Conservation (phyloP, 495 filamentous ascomycete species). For the Rusavskia elegans region DNA sequence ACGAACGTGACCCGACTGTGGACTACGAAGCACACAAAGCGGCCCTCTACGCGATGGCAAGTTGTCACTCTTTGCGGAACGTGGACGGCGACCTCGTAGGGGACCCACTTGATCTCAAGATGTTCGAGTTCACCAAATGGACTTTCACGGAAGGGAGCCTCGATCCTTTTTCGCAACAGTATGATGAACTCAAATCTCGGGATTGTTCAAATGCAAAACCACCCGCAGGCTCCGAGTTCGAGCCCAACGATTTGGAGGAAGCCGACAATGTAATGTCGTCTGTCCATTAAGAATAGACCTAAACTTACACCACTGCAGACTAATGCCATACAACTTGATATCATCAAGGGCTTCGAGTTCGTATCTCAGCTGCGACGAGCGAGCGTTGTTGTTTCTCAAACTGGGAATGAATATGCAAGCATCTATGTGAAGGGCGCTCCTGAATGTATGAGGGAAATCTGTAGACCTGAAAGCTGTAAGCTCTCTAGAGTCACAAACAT, state of each 20-base stretch:
- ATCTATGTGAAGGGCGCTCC: slow-evolving; percentile 95
- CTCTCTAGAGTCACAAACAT: slow-evolving; percentile 5
- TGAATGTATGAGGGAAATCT: slow-evolving; percentile 91
- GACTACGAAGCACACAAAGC: slow-evolving; percentile 51
- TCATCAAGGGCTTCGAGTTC: slow-evolving; percentile 85
- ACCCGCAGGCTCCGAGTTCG: slow-evolving; percentile 42
- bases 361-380: slow-evolving; percentile 88
- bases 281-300: slow-evolving; percentile 1
- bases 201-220: slow-evolving; percentile 76
- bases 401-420: slow-evolving; percentile 60
- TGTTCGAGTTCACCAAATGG: slow-evolving; percentile 98
- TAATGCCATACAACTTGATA: slow-evolving; percentile 57
- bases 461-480: slow-evolving; percentile 61
- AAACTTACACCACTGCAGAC: slow-evolving; percentile 8
- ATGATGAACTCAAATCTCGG: slow-evolving; percentile 49
- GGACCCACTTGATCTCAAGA: slow-evolving; percentile 92
- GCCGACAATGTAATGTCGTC: slow-evolving; percentile 8
- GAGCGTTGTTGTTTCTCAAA: slow-evolving; percentile 80
- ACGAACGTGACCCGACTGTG: slow-evolving; percentile 37
- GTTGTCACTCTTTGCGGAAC: slow-evolving; percentile 79
- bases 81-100: slow-evolving; percentile 82
- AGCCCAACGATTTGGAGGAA: slow-evolving; percentile 27
- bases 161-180: slow-evolving; percentile 34
- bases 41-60: slow-evolving; percentile 86
- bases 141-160: slow-evolving; percentile 73